phyloP scores from a whole-genome alignment of 768 basidiomycete genomes.

The Dacryopinax primogenitus region DNA sequence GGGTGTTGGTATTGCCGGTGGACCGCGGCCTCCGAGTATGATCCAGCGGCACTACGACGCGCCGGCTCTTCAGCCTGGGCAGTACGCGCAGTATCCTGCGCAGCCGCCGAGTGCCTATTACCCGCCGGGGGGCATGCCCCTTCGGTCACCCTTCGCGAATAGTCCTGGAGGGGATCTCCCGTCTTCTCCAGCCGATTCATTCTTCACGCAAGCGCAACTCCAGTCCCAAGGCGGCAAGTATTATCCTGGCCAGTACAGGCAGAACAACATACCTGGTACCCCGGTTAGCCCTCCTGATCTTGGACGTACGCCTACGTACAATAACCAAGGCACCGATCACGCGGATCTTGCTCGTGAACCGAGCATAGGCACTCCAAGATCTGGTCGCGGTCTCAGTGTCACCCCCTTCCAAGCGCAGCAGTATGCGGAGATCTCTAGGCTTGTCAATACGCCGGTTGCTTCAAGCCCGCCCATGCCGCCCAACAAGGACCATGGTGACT shows the following conservation, averaged over 20 bases:
- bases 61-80: constrained; percentile 4
- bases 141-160: background rate
- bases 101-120: background rate
- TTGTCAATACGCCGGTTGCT: constrained; percentile 33
- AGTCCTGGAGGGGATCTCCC: background rate
- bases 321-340: background rate
- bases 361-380: background rate
- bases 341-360: background rate
- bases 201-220: background rate
- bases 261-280: too few species aligned
- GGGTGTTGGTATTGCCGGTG: background rate
- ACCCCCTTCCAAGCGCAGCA: constrained; percentile 65
- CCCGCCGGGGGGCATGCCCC: background rate
- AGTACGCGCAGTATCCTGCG: background rate
- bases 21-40: constrained; percentile 51
- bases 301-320: background rate
- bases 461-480: constrained; percentile 20
- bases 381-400: constrained; percentile 35
- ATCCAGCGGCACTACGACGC: constrained; percentile 34
- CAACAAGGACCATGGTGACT: constrained; percentile 16
- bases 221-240: background rate
- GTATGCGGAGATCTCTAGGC: constrained; percentile 55
- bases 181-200: background rate
- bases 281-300: background rate
- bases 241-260: constrained; percentile 8